phyloP scores from a whole-genome alignment of 208 protist genomes.

The Leishmania martiniquensis region DNA sequence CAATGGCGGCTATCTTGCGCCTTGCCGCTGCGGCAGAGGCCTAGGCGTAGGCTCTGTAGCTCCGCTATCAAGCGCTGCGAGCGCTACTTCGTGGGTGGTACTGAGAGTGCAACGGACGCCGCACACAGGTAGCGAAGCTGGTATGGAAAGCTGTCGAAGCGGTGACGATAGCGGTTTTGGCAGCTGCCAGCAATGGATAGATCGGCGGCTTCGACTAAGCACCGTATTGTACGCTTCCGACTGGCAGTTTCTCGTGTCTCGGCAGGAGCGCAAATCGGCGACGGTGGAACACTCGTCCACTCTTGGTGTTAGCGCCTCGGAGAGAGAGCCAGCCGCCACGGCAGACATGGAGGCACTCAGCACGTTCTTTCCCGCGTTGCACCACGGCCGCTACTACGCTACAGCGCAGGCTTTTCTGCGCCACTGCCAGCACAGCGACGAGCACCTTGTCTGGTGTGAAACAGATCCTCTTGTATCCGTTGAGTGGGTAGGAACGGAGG shows the following conservation, averaged over 20 bases:
- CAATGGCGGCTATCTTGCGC: neutral
- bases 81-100: neutral
- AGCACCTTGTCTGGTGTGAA: conserved; percentile 71
- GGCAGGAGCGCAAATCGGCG: neutral
- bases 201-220: conserved; percentile 4
- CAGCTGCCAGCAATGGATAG: neutral
- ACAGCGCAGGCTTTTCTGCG: conserved; percentile 46
- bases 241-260: conserved; percentile 17
- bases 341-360: conserved; percentile 61
- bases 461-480: conserved; percentile 51
- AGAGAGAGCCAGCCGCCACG: neutral
- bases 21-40: neutral
- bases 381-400: conserved; percentile 54
- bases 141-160: neutral
- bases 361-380: conserved; percentile 67
- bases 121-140: neutral
- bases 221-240: conserved; percentile 11
- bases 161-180: neutral
- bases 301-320: neutral
- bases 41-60: neutral
- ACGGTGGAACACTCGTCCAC: neutral
- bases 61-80: neutral
- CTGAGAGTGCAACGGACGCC: neutral
- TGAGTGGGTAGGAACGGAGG: conserved; percentile 1
- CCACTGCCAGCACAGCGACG: conserved; percentile 57